These are phyloP conservation scores for Lactifluus rugatus DNA, from an alignment of 768 basidiomycete species.

Conservation along the genomic window DNA sequence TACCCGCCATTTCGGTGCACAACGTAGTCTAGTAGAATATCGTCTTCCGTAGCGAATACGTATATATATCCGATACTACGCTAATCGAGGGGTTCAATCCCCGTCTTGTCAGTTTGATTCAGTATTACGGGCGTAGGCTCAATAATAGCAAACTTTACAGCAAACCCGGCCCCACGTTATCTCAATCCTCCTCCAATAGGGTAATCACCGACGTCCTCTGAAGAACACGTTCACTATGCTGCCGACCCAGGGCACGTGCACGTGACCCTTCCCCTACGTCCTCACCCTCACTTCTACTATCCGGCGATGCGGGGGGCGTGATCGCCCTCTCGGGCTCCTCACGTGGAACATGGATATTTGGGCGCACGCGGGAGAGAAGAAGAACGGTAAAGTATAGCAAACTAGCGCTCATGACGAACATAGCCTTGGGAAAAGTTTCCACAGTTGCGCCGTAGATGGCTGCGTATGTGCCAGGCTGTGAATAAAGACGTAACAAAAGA, in stretches of 20 bases:
- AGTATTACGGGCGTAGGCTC: not conserved
- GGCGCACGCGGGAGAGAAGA: slow-evolving; percentile 17
- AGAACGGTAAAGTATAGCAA: slow-evolving; percentile 15
- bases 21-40: not conserved
- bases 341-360: slow-evolving; percentile 14
- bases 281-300: not conserved
- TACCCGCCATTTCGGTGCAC: not conserved
- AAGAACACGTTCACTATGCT: not conserved
- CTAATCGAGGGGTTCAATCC: no score
- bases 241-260: not conserved
- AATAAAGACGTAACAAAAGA: not conserved
- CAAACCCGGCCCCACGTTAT: not conserved
- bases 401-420: slow-evolving; percentile 15
- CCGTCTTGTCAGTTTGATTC: not conserved
- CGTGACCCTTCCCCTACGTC: not conserved
- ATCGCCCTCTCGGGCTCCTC: slow-evolving; percentile 1
- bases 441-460: slow-evolving; percentile 17
- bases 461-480: slow-evolving; percentile 20
- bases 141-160: not conserved
- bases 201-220: not conserved
- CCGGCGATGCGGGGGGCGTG: not conserved
- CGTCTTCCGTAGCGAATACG: not conserved
- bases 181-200: slow-evolving; percentile 6
- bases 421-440: slow-evolving; percentile 16
- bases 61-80: no score